Evolutionary conservation across 768 basidiomycete genomes (phyloP), one percentile per base, ranked within the genome.

Genomic region (Suillus placidus): DNA sequence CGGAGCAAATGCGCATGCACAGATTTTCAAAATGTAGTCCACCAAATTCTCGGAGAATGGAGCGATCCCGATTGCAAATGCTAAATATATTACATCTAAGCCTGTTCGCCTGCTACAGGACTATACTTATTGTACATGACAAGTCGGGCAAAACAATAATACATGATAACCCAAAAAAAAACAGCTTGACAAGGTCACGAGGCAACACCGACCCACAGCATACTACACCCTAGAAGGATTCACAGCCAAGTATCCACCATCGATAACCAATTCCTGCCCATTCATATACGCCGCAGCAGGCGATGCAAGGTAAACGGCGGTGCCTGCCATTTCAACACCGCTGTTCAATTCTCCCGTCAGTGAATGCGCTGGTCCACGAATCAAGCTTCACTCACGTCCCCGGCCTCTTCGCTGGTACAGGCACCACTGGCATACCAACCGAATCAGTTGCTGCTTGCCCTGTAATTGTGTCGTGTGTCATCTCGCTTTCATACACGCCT

Each of bases 241-340:
- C 47, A 92, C 90, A 16, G 89, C 83, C 1, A 86, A 62, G 73
- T 85, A 92, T 1, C 92, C 90, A 35, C 93, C 92, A 70, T 94
- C 92, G 42, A 93, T 83, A 20, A 87, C 78, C 51, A 94, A 82
- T 73, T 93, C 90, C 72, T 93, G 92, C 14, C 92, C 92, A 67
- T 90, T 90, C 67, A 84, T 86, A 72, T 92, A 94, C 35, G 82
- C 86, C 40, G 90, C 91, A 3, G 91, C 89, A 12, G 80, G 84
- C 12, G 91, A 92, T 8, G 85, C 89, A 6, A 94, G 83, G 73
- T 91, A 93, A 6, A 94, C 82, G 0, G 80, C 91, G 10, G 92
- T 91, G 9, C 89, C 92, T 10, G 90, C 91, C 78, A 93, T 88
- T 72, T 94, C 93, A 66, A 84, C 80, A 1, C 83, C 86, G 51